Conservation (phyloP, 2,329 filamentous ascomycete genomes). For the Gnomoniopsis smithogilvyi region DNA sequence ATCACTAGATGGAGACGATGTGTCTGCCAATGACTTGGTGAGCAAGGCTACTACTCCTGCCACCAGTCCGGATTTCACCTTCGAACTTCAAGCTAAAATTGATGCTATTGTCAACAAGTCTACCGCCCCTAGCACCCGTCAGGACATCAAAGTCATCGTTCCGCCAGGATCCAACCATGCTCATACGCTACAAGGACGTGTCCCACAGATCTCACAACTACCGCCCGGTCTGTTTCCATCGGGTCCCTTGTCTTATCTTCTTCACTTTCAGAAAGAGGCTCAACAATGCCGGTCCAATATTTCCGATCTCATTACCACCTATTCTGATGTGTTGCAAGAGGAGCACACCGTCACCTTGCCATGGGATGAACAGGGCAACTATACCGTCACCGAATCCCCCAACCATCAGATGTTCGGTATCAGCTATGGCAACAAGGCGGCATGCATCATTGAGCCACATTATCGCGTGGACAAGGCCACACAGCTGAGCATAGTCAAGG, state of each 20-base stretch:
- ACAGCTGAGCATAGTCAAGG: conserved; percentile 13
- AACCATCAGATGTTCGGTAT: not conserved
- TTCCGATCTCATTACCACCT: not conserved
- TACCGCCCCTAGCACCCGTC: not conserved
- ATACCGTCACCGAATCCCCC: not conserved
- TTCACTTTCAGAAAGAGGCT: not conserved
- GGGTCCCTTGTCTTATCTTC: too few relatives aligned
- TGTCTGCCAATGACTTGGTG: not conserved
- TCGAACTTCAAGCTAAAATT: not conserved
- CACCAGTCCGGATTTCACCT: not conserved
- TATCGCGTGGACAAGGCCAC: conserved; percentile 12
- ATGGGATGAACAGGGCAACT: not conserved
- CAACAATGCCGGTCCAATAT: not conserved
- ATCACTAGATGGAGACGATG: not conserved
- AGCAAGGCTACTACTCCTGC: not conserved
- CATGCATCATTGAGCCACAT: conserved; percentile 10
- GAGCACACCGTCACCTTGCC: not conserved
- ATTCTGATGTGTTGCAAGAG: not conserved
- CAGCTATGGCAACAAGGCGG: not conserved
- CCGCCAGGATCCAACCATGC: not conserved
- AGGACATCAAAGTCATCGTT: not conserved
- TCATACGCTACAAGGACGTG: not conserved
- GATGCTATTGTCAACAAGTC: too few relatives aligned
- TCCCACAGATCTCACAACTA: not conserved
- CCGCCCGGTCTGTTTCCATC: too few relatives aligned